Evolutionary conservation across 805 yeast species (phyloP), one percentile per base, ranked within the genome.

Genomic region (Candida sonorensis): DNA sequence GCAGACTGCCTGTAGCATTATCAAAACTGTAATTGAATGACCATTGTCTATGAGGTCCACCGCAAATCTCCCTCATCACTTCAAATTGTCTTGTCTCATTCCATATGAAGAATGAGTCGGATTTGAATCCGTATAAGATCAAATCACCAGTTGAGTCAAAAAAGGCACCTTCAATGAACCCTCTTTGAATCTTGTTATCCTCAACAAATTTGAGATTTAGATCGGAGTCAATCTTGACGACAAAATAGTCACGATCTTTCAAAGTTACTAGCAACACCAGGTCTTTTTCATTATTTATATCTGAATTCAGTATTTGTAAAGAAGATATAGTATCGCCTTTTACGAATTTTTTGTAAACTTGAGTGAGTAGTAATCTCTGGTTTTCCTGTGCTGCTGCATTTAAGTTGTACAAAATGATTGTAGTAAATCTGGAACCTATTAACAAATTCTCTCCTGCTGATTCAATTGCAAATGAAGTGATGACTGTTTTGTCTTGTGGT

Each of bases 21-120:
- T 22, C 38, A 5, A 49, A 35, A 19, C 34, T 31, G 23, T 44
- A 33, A n/a, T 46, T 38, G 17, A 82, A 59, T 21, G 69, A 66
- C 96, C 97, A 92, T 37, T 75, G 72, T 38, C 97, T 67, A 52
- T 88, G 96, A 3, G 92, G 74, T 3, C 97, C 97, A 17, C 97
- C 97, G 55, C 97, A 92, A 10, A 67, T 56, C 40, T 77, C 85
- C 36, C 77, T 71, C 29, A 72, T 62, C 2, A 85, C 52, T 51
- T 87, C 95, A 32, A 67, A 64, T 43, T 83, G 87, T 26, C 68
- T 63, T 2, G 87, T 74, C 48, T 85, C 95, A 53, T 88, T 85
- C 78, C 86, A 86, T 15, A 85, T 55, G 46, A 80, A 81, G 49
- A 90, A 87, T 30, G 69, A 61, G 30, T 80, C 79, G 2, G 92